phyloP scores from a whole-genome alignment of 768 basidiomycete genomes.

The Boletus sp. region DNA sequence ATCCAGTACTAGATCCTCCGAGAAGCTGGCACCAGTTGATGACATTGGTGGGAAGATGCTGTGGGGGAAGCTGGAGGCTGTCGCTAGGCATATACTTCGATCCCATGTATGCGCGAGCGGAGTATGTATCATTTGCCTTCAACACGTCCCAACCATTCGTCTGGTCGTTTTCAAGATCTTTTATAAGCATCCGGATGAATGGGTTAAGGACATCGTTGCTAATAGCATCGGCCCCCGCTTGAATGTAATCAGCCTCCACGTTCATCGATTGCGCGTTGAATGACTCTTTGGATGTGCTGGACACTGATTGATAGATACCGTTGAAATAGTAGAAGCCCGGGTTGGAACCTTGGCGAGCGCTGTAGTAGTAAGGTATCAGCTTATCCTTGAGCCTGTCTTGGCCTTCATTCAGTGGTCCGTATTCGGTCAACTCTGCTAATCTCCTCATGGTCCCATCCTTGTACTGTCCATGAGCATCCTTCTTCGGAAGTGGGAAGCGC shows the following conservation, averaged over 20 bases:
- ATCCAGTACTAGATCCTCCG: slow-evolving; percentile 30
- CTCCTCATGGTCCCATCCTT: slow-evolving; percentile 32
- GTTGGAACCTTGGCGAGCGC: slow-evolving; percentile 7
- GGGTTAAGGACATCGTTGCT: slow-evolving; percentile 17
- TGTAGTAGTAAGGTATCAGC: slow-evolving; percentile 22
- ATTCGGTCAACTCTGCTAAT: slow-evolving; percentile 31
- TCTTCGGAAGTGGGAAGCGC: slow-evolving; percentile 34
- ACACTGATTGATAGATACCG: neutral
- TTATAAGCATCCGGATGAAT: slow-evolving; percentile 20
- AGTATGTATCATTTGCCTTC: slow-evolving; percentile 30
- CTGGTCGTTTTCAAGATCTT: slow-evolving; percentile 15
- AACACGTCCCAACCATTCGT: slow-evolving; percentile 27
- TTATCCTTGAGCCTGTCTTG: slow-evolving; percentile 15
- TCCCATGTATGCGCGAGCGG: slow-evolving; percentile 27
- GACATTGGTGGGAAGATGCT: slow-evolving; percentile 17
- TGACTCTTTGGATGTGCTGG: neutral
- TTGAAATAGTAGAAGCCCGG: slow-evolving; percentile 15
- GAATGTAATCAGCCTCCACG: slow-evolving; percentile 8
- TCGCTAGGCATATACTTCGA: slow-evolving; percentile 26
- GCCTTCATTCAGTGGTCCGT: slow-evolving; percentile 24
- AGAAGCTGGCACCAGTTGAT: slow-evolving; percentile 36
- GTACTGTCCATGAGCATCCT: slow-evolving; percentile 9
- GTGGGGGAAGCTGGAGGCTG: slow-evolving; percentile 15
- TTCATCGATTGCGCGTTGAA: slow-evolving; percentile 10
- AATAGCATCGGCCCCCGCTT: slow-evolving; percentile 20